phyloP scores from a whole-genome alignment of 2,329 filamentous ascomycete species.

The Fusarium veterinarium region DNA sequence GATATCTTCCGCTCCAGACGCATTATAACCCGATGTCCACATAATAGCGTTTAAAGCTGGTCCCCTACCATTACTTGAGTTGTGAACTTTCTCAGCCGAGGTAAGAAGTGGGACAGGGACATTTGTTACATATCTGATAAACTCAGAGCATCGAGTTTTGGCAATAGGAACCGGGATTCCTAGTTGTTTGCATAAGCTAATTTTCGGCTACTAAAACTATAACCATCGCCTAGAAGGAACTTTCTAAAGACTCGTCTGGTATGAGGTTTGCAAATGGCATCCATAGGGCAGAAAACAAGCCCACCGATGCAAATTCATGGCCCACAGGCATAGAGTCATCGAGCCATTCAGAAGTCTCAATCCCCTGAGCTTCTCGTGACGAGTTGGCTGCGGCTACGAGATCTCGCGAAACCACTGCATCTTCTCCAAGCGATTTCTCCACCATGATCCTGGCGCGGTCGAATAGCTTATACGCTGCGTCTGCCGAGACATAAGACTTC shows the following conservation, averaged over 20 bases:
- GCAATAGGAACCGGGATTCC: too few relatives aligned
- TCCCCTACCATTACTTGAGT: too few relatives aligned
- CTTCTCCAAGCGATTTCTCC: background rate
- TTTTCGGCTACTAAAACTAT: background rate
- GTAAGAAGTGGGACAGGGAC: too few relatives aligned
- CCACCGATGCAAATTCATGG: background rate
- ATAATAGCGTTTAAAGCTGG: background rate
- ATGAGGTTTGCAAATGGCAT: background rate
- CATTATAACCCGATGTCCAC: background rate
- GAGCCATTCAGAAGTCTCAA: background rate
- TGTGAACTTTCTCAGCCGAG: too few relatives aligned
- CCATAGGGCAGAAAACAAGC: background rate
- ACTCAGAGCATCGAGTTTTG: too few relatives aligned
- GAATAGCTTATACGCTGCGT: slow-evolving; percentile 14
- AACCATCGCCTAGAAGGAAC: background rate
- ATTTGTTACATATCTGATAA: too few relatives aligned
- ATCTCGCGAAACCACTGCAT: background rate
- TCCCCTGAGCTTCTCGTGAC: background rate
- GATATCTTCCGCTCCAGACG: fast-evolving
- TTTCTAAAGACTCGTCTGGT: background rate
- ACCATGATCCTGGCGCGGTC: slow-evolving; percentile 8
- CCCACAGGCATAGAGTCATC: background rate
- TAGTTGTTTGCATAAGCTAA: too few relatives aligned
- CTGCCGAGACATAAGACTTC: slow-evolving; percentile 15
- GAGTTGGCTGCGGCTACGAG: fast-evolving